Evolutionary conservation across 2,329 filamentous ascomycete genomes (phyloP), one percentile per base, ranked within the genome.

Genomic region (Emericellopsis cladophorae): DNA sequence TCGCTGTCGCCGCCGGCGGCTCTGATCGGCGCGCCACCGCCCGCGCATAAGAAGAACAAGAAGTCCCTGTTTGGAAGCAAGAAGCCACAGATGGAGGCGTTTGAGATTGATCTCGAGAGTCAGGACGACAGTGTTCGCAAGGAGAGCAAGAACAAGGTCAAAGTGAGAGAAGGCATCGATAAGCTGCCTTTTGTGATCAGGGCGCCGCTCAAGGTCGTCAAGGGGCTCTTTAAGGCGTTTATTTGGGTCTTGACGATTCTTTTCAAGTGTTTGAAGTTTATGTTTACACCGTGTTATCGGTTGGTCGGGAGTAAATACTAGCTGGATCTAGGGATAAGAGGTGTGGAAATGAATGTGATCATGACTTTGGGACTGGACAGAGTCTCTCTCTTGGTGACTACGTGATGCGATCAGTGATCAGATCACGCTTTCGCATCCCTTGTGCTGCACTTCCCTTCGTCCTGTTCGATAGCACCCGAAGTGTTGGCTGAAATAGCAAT

Each of bases 31-130:
- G 39, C 55, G 40, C 48, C 22, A 6, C 23, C 36, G 42, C 14
- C 39, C 11, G 36, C 31, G 15, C 16, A 18, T 18, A n/a, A 53
- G 37, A 48, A 50, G 3, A 49, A 60, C 24, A 48, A 31, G 24
- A 15, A 12, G 31, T 40, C 39, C 9, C 31, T 40, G 2, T 21
- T 15, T n/a, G 44, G 46, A 43, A 54, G 51, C 49, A 59, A 57
- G 48, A 54, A 56, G 41, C 55, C 55, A 31, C 66, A 64, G 47
- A 65, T 74, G 52, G 72, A 79, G 48, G 67, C 72, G 49, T 72
- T 79, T 43, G 77, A 63, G 54, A 59, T 80, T 31, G 77, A 81
- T 48, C 54, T 81, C 5, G 77, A 80, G 57, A 81, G 76, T 52
- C 77, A 81, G 56, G 61, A 64, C 40, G 70, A 66, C 46, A 69